Base-by-base conservation (phyloP, 371 early-diverging fungal genomes). In the Nosema granulosis region DNA sequence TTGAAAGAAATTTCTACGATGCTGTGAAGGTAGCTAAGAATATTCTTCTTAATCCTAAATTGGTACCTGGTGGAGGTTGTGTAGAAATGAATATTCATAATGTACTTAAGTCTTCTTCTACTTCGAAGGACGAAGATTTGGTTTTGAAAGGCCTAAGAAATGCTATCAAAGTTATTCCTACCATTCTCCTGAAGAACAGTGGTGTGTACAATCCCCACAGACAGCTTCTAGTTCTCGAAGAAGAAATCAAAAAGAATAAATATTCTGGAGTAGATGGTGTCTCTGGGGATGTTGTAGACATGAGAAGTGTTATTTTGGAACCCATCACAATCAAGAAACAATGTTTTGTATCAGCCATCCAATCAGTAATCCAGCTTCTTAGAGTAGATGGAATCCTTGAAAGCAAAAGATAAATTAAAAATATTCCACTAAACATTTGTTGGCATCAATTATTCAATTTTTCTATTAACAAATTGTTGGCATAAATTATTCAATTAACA, bases 1-100 rank as follows among this genome's bases (percentile, higher is more conserved):
- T 99, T 76, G 99, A 98, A 83, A 92, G 99, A 78, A 98, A 99
- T 86, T 87, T 98, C 81, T 92, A 94, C 84, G 99, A 99, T 87
- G 97, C 98, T 80, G 92, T 98, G 91, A 89, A 89, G 70, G 96
- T 96, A 54, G 96, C 97, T 18, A 93, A 95, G 78, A 98, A 96
- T 85, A 92, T 97, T 34, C 89, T 93, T 85, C 92, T 93, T 81
- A 90, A 90, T 87, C 93, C 95, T 50, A 88, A 87, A 65, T 87
- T 97, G 54, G 89, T 92, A 34, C 96, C 96, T 18, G 99, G 99
- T 58, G 98, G 96, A 78, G 99, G 99, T 71, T 96, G 98, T n/a
- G 93, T 94, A 11, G 99, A 99, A 86, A 96, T 97, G 95, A 94
- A 94, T n/a, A 86, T 97, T 20, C 31, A 67, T 9, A 68, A 72